Base-by-base conservation (phyloP, 202 grass and related monocot genomes). In the Panicum virgatum region DNA sequence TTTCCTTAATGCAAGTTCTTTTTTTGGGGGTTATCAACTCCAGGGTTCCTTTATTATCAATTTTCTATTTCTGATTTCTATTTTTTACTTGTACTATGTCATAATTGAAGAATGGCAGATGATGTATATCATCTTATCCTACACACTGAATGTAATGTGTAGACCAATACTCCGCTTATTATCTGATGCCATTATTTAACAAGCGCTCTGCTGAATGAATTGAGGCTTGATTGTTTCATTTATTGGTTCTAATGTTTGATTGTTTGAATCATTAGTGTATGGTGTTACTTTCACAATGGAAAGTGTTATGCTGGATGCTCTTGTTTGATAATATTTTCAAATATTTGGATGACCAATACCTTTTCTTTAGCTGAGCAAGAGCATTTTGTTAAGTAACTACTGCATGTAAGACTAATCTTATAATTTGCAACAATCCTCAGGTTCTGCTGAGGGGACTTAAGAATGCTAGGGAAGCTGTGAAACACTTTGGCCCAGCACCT, bases 401-500 rank as follows among this genome's bases (percentile, higher is more conserved):
- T 46, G 12, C 11, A 47, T 73, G 26, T 26, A 34, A 19, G 29
- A 26, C 14, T 39, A 53, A 76, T 61, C 5, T 69, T 18, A 58
- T 4, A 56, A 14, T 44, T 56, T 47, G 46, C 15, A 11, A 20
- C 37, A 39, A 38, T 69, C 61, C 4, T 39, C 25, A 92, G 93
- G 71, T 96, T 88, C 87, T 96, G 56, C 62, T 96, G 12, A 90
- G 93, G 61, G 93, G 90, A 51, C 90, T 87, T 20, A 96, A 92
- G 90, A 92, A 96, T 67, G 90, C 93, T 37, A 86, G 93, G 62
- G 93, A 96, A 85, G 90, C 93, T 37, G 93, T 92, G 44, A 96
- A 65, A 85, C 88, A 96, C 79, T 96, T 92, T 40, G 93, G 93
- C n/a, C 79, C 85, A 22, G 93, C 93, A 1, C 90, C 90, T 65